Evolutionary conservation across 148 eudicot genomes (phyloP).

Genomic region (Nyssa sinensis): DNA sequence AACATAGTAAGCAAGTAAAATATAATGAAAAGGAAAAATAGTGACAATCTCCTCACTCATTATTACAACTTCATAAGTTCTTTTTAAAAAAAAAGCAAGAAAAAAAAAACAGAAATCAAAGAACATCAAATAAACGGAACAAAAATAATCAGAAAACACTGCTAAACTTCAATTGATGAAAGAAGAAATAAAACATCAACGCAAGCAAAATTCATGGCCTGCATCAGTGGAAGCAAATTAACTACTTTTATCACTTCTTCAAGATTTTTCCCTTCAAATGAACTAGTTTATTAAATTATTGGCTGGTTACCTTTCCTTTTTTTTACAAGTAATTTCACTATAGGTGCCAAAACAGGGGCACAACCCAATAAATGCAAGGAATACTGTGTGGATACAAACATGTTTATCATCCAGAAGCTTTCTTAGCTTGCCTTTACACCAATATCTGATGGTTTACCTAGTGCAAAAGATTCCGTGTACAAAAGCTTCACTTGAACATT

Average conservation of each 20-base stretch:
- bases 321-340: too few relatives aligned
- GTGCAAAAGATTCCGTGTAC: not conserved
- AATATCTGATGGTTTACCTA: not conserved
- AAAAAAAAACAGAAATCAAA: not conserved
- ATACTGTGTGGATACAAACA: too few relatives aligned
- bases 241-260: not conserved
- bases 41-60: too few relatives aligned
- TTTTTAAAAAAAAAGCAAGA: too few relatives aligned
- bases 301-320: not conserved
- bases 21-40: not conserved
- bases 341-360: too few relatives aligned
- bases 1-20: not conserved
- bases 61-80: too few relatives aligned
- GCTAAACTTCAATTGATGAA: not conserved
- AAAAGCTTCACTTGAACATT: constrained; percentile 1
- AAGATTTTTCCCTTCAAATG: not conserved
- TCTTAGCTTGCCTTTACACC: not conserved
- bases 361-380: too few relatives aligned
- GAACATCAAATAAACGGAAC: not conserved
- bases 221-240: not conserved
- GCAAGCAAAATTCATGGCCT: not conserved
- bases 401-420: not conserved
- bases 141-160: not conserved
- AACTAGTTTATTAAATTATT: not conserved
- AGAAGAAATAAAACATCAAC: not conserved